Evolutionary conservation across 2,329 filamentous ascomycete genomes (phyloP).

Genomic region (Coniosporium tulheliwenetii): DNA sequence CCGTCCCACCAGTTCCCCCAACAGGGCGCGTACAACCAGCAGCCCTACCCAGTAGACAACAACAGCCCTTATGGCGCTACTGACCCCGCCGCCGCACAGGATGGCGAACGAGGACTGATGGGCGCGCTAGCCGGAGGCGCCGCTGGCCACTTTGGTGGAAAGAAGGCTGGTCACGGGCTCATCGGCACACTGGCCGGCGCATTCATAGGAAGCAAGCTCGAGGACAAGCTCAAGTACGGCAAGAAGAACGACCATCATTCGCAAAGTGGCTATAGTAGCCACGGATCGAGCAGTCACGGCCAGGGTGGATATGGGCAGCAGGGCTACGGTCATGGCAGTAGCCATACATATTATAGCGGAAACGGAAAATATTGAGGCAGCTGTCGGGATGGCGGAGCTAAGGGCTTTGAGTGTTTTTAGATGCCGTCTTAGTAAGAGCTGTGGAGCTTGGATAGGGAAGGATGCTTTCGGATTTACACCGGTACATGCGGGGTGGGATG

Average conservation of each 20-base stretch:
- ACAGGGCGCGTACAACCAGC: slow-evolving; percentile 22
- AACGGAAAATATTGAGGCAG: too few relatives aligned
- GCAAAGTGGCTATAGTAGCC: too few relatives aligned
- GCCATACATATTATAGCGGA: too few relatives aligned
- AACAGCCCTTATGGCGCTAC: slow-evolving; percentile 25
- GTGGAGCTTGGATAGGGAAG: too few relatives aligned
- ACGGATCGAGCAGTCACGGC: too few relatives aligned
- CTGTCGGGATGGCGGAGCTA: too few relatives aligned
- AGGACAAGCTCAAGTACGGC: slow-evolving; percentile 36
- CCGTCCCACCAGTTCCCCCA: slow-evolving; percentile 23
- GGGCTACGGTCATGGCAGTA: too few relatives aligned
- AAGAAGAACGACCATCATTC: slow-evolving; percentile 3
- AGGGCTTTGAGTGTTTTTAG: too few relatives aligned
- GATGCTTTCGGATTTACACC: too few relatives aligned
- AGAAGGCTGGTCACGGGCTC: slow-evolving; percentile 41
- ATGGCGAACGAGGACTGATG: slow-evolving; percentile 41
- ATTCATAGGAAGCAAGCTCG: slow-evolving; percentile 37
- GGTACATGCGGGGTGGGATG: too few relatives aligned
- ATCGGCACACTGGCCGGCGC: slow-evolving; percentile 43
- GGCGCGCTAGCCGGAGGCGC: slow-evolving; percentile 41
- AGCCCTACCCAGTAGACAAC: slow-evolving; percentile 19
- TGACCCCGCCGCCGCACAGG: slow-evolving; percentile 28
- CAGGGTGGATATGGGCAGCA: too few relatives aligned
- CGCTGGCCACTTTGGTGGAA: slow-evolving; percentile 39
- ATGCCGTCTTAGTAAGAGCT: too few relatives aligned